phyloP scores from a whole-genome alignment of 2,329 filamentous ascomycete genomes.

The Coniella vitis region DNA sequence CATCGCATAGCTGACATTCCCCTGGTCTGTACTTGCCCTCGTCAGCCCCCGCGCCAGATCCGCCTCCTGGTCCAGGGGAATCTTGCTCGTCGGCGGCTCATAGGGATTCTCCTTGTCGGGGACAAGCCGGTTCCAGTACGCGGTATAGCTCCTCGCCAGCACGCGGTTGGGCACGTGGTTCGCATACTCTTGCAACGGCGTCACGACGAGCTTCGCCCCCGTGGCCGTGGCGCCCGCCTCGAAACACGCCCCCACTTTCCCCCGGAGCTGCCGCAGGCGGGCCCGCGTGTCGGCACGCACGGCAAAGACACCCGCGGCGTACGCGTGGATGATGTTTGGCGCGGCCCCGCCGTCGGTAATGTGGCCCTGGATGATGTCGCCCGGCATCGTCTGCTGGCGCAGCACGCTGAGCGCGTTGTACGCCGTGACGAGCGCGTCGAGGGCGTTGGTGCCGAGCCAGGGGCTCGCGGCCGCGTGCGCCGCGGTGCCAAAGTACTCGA shows the following conservation, averaged over 20 bases:
- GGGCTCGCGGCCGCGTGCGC: constrained; percentile 52
- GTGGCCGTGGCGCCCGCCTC: constrained; percentile 33
- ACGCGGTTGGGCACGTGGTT: constrained; percentile 49
- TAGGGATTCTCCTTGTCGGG: constrained; percentile 21
- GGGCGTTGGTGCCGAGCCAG: constrained; percentile 53
- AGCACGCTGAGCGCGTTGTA: constrained; percentile 44
- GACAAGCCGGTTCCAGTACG: constrained; percentile 36
- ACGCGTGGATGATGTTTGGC: constrained; percentile 51
- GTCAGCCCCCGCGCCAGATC: constrained; percentile 35
- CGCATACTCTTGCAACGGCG: constrained; percentile 36
- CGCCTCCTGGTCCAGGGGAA: constrained; percentile 27
- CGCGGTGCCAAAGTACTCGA: constrained; percentile 46
- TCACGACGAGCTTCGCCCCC: constrained; percentile 41
- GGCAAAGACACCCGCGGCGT: constrained; percentile 36
- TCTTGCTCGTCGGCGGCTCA: constrained; percentile 9
- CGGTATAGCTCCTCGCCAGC: constrained; percentile 38
- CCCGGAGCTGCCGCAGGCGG: constrained; percentile 32
- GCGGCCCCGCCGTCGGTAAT: constrained; percentile 46
- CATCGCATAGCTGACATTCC: constrained; percentile 50
- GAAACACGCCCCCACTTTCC: constrained; percentile 37
- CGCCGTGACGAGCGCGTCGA: constrained; percentile 47
- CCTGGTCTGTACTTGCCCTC: constrained; percentile 54
- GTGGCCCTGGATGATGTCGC: constrained; percentile 43
- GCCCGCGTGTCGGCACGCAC: constrained; percentile 36
- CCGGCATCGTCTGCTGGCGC: constrained; percentile 48